Evolutionary conservation across 345 rosid species (phyloP).

Genomic region (Cardamine resedifolia): DNA sequence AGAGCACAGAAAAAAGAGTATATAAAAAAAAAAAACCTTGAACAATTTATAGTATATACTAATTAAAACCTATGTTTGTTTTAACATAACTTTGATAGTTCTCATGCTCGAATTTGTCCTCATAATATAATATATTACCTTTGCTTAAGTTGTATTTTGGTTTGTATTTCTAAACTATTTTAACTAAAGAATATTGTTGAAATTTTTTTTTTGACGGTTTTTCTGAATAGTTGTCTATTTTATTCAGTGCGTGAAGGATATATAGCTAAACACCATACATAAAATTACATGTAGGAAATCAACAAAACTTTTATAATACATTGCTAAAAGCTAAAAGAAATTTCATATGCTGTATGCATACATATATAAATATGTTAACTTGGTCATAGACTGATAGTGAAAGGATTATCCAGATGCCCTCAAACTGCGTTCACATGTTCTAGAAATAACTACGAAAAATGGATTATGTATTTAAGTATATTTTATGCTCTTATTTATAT

Average conservation of each 20-base stretch:
- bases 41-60: too few species aligned
- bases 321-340: constrained; percentile 4
- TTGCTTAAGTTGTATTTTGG: background rate
- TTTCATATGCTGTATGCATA: constrained; percentile 19
- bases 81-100: background rate
- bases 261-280: constrained; percentile 6
- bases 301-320: constrained; percentile 11
- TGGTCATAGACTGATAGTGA: constrained; percentile 19
- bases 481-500: background rate
- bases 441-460: background rate
- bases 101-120: background rate
- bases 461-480: background rate
- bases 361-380: background rate
- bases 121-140: too few species aligned
- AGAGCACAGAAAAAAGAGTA: background rate
- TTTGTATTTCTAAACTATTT: background rate
- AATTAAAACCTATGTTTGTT: background rate
- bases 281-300: background rate
- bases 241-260: background rate
- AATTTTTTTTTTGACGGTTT: background rate
- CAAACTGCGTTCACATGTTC: constrained; percentile 30
- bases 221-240: background rate
- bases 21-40: too few species aligned
- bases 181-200: background rate
- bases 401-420: background rate